Percentiles rank a stretch among this genome's conserved stretches.
Evolutionary conservation across 176 grass and related monocot species (phyloP).

Genomic region (Oryza meridionalis): DNA sequence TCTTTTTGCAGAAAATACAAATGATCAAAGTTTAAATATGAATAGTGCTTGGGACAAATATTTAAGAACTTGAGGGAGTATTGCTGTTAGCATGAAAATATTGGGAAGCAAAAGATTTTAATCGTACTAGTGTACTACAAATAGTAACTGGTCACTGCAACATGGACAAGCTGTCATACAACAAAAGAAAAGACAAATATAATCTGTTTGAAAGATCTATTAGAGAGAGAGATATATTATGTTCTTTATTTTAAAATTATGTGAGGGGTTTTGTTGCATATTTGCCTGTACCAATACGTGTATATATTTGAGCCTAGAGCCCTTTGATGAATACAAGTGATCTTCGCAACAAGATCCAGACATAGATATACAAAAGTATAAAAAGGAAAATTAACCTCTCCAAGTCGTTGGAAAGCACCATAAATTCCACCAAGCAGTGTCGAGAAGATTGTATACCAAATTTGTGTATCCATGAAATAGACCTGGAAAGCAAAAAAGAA

Average conservation of each 20-base stretch:
- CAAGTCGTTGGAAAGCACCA: conserved; percentile 92
- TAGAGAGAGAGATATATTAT: too few species aligned
- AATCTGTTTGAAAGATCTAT: neutral
- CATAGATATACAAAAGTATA: neutral
- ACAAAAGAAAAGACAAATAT: conserved; percentile 32
- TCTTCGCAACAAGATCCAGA: neutral
- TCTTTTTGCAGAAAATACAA: too few species aligned
- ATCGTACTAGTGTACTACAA: neutral
- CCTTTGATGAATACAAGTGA: too few species aligned
- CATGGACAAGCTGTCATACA: neutral
- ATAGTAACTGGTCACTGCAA: neutral
- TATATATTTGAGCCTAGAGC: too few species aligned
- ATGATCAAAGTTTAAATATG: too few species aligned
- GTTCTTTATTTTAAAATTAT: too few species aligned
- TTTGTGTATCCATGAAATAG: conserved; percentile 99
- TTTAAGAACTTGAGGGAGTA: neutral
- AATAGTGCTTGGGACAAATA: too few species aligned
- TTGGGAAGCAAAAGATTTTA: neutral
- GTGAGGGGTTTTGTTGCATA: too few species aligned
- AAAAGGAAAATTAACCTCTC: conserved; percentile 70
- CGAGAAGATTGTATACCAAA: conserved; percentile 99
- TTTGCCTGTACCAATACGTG: too few species aligned
- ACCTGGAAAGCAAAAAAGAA: conserved; percentile 62
- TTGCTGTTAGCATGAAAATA: conserved; percentile 7
- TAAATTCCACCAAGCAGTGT: conserved; percentile 92